Evolutionary conservation across 306 rosid genomes (phyloP).

Genomic region (Sophora flavescens): DNA sequence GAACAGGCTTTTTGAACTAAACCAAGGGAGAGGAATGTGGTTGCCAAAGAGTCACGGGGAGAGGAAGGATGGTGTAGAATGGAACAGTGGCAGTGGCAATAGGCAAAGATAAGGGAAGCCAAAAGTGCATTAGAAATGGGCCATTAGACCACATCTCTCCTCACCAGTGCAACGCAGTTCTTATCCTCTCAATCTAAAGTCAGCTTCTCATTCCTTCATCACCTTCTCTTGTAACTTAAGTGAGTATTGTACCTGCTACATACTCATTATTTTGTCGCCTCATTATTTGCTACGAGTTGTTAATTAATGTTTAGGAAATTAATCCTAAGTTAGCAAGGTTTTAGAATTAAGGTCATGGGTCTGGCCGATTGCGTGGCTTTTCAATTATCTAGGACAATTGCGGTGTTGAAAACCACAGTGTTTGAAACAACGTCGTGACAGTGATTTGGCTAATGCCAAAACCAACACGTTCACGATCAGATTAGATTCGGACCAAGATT

Average conservation of each 20-base stretch:
- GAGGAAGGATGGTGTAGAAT: conserved; percentile 65
- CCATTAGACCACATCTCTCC: conserved; percentile 75
- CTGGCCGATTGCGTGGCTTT: no score
- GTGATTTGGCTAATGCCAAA: no score
- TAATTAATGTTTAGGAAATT: background rate
- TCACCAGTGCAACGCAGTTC: conserved; percentile 61
- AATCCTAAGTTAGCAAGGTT: no score
- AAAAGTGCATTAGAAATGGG: conserved; percentile 84
- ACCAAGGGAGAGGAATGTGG: conserved; percentile 68
- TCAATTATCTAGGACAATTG: no score
- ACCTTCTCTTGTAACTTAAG: conserved; percentile 54
- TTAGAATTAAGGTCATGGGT: no score
- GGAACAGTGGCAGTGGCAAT: conserved; percentile 94
- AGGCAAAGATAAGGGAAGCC: conserved; percentile 85
- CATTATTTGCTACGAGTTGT: background rate
- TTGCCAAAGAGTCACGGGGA: conserved; percentile 57
- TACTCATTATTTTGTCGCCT: background rate
- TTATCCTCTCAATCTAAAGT: conserved; percentile 74
- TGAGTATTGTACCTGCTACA: conserved; percentile 38
- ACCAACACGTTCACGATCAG: no score
- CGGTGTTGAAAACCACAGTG: no score
- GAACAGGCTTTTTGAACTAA: background rate
- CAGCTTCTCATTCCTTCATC: conserved; percentile 46
- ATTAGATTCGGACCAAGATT: no score
- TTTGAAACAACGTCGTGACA: no score